These are phyloP conservation scores for Suillus plorans DNA, from an alignment of 768 basidiomycete genomes.

Conservation along the genomic window DNA sequence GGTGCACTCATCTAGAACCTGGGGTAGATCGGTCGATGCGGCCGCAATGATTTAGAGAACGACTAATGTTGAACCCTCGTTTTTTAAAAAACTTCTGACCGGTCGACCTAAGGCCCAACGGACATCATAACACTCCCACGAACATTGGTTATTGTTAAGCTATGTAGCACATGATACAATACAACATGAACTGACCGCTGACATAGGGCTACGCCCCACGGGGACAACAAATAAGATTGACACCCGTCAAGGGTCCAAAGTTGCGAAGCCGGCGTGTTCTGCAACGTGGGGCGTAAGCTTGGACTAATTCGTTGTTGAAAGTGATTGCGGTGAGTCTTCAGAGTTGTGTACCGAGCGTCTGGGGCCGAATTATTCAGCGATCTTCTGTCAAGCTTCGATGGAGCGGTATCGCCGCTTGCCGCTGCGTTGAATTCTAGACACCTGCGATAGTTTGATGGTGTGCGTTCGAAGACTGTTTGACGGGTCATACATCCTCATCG, in stretches of 20 bases:
- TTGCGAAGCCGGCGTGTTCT: not conserved
- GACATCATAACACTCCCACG: not conserved
- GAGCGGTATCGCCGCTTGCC: not conserved
- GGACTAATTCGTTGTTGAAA: not conserved
- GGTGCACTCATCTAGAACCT: conserved; percentile 1
- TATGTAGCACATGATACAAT: not conserved
- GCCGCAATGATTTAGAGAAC: not conserved
- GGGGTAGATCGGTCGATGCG: not conserved
- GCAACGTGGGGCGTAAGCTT: not conserved
- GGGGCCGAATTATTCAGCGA: too few relatives aligned
- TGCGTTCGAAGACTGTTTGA: not conserved
- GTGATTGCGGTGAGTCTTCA: not conserved
- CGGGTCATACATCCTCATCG: too few relatives aligned
- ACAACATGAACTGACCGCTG: not conserved
- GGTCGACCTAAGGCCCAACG: not conserved
- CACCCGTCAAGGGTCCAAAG: not conserved
- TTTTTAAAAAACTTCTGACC: not conserved
- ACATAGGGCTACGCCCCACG: not conserved
- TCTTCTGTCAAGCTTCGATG: not conserved
- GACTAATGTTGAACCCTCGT: not conserved
- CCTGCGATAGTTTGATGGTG: not conserved
- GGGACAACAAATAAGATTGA: not conserved
- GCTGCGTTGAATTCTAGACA: not conserved
- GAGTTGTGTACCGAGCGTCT: not conserved
- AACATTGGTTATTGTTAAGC: not conserved